These are phyloP conservation scores for Diversispora epigaea DNA, from an alignment of 192 early-diverging fungal species.

Conservation along the genomic window DNA sequence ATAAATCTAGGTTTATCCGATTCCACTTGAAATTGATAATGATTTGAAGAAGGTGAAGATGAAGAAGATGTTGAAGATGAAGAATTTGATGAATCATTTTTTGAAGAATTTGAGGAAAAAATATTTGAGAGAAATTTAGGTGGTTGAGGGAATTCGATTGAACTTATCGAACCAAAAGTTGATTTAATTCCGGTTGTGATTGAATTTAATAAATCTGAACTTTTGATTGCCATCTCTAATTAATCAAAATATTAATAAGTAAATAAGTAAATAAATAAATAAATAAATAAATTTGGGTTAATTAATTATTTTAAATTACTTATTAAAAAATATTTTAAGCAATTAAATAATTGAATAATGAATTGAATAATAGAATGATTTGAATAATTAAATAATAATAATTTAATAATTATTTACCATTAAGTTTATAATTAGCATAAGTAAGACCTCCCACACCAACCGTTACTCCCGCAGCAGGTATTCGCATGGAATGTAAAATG, in stretches of 20 bases:
- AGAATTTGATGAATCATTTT: too few relatives aligned
- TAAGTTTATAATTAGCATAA: conserved; percentile 62
- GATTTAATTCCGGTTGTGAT: conserved; percentile 40
- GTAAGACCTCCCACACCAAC: conserved; percentile 59
- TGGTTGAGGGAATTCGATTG: conserved; percentile 40
- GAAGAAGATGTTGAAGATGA: neutral
- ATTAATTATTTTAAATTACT: too few relatives aligned
- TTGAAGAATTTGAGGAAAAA: neutral
- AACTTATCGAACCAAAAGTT: conserved; percentile 37
- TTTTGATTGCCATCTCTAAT: conserved; percentile 28
- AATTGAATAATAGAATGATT: neutral
- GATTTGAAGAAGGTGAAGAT: neutral
- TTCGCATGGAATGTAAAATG: conserved; percentile 48
- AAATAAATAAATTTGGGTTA: too few relatives aligned
- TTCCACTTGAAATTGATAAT: conserved; percentile 21
- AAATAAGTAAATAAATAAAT: neutral
- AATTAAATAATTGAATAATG: neutral
- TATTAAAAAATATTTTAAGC: too few relatives aligned
- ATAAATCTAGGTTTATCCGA: conserved; percentile 39
- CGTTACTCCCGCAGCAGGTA: conserved; percentile 60
- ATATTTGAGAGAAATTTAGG: conserved; percentile 38
- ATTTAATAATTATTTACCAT: conserved; percentile 40
- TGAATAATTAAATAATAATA: neutral
- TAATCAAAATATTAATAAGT: neutral
- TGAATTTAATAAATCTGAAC: conserved; percentile 36